Base-by-base conservation (phyloP, 208 protist genomes). In the Trypanosoma brucei region DNA sequence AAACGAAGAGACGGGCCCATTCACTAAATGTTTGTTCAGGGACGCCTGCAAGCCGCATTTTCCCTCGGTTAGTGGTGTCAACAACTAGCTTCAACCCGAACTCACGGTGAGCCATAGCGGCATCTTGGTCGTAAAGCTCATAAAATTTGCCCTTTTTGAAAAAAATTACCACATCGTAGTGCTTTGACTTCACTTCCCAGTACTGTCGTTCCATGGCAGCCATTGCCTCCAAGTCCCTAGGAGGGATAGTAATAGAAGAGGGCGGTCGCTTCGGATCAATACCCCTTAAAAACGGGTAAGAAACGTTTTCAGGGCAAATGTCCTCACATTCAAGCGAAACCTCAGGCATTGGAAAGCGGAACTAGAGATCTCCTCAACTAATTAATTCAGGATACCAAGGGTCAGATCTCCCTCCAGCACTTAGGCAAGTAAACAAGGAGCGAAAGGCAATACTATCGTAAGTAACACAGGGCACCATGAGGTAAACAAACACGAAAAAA, bases 121-220 rank as follows among this genome's bases (percentile, higher is more conserved):
- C 95, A 62, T 98, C 96, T 46, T 80, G 72, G 67, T 98, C 96
- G 65, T 97, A 98, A 1, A 98, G 70, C 63, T 98, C 95, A 79
- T 98, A 98, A 78, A 98, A 98, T 55, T 95, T 96, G 30, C 94
- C 96, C 72, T 98, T 98, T 68, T 98, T 98, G 72, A 98, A 98
- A 46, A 98, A 97, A 22, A 98, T 73, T 8, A 98, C 35, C 9
- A 92, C 81, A 65, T 98, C 94, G 76, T 81, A 98, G 59, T 96
- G 62, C 8, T 92, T 70, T 44, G 74, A 64, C 68, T 98, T 98
- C 31, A 98, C 97, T 34, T 92, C 82, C 96, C 96, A 98, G 62
- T 98, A 98, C 68, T 98, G 96, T 2, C 92, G 78, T 78, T 98
- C 95, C 86, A 98, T 97, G 40, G 76, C 78, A 6, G 68, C 93